A percentile compares a stretch with the other conserved stretches of the same genome.
phyloP scores from a whole-genome alignment of 345 rosid species.

The Firmiana major region DNA sequence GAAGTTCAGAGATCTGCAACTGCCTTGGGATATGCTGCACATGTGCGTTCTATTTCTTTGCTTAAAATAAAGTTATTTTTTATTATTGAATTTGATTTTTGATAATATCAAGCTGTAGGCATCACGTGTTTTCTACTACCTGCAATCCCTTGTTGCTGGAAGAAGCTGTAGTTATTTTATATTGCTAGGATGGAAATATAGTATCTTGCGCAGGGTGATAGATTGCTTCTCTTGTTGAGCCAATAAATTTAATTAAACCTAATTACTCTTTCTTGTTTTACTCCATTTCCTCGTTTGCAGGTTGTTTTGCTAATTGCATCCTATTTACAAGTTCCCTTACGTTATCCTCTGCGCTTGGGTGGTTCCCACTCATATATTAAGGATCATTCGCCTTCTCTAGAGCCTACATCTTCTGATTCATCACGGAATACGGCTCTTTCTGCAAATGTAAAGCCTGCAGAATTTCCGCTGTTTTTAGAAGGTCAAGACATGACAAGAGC shows the following conservation, averaged over 20 bases:
- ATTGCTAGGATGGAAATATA: background rate
- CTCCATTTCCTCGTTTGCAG: conserved; percentile 41
- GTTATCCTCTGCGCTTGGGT: conserved; percentile 72
- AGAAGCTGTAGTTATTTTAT: background rate
- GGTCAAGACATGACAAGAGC: conserved; percentile 97
- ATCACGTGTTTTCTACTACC: background rate
- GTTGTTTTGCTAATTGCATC: conserved; percentile 63
- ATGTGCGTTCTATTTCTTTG: conserved; percentile 58
- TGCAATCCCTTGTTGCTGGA: background rate
- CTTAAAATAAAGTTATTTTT: conserved; percentile 13
- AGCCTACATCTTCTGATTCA: conserved; percentile 55
- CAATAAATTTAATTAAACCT: background rate
- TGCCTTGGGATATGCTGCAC: conserved; percentile 91
- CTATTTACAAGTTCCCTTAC: conserved; percentile 74
- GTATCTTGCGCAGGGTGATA: background rate
- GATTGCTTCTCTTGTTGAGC: background rate
- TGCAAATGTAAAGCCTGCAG: conserved; percentile 44
- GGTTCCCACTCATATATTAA: conserved; percentile 73
- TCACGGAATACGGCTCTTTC: conserved; percentile 31
- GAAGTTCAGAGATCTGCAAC: conserved; percentile 92
- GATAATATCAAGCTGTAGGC: background rate
- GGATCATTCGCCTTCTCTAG: conserved; percentile 71
- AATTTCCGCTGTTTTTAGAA: conserved; percentile 87
- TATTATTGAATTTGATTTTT: background rate
- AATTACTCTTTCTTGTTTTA: conserved; percentile 15